Conservation (phyloP, 768 basidiomycete species). For the Amanita rubescens region DNA sequence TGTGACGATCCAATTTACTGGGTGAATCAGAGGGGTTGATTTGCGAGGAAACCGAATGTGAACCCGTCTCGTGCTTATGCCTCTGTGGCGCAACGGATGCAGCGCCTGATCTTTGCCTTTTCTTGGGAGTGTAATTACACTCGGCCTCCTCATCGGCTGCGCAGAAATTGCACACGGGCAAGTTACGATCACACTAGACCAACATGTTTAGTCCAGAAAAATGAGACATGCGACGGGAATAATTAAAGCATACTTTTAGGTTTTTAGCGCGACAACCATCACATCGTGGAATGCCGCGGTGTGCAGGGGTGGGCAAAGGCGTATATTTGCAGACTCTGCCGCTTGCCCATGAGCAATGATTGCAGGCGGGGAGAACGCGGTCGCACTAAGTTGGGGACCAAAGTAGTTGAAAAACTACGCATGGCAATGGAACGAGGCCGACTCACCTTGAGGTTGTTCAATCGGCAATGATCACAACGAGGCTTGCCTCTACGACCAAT, state of each 20-base stretch:
- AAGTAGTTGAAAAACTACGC: slow-evolving; percentile 2
- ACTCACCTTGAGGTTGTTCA: slow-evolving; percentile 65
- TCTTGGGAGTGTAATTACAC: slow-evolving; percentile 72
- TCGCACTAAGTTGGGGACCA: slow-evolving; percentile 44
- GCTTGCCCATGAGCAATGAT: slow-evolving; percentile 61
- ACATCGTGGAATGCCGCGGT: slow-evolving; percentile 67
- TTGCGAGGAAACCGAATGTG: slow-evolving; percentile 2
- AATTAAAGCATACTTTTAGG: slow-evolving; percentile 44
- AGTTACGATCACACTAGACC: slow-evolving; percentile 59
- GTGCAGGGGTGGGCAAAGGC: slow-evolving; percentile 66
- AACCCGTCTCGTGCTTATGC: slow-evolving; percentile 12
- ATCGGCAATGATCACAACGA: slow-evolving; percentile 65
- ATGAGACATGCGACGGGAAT: not conserved
- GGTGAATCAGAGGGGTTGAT: not conserved
- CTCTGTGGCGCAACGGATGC: slow-evolving; percentile 11
- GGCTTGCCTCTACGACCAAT: slow-evolving; percentile 70
- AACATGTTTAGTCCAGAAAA: not conserved
- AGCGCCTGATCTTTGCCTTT: slow-evolving; percentile 46
- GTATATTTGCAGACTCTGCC: slow-evolving; percentile 67
- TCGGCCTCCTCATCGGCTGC: slow-evolving; percentile 41
- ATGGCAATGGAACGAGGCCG: slow-evolving; percentile 4
- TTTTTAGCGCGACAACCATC: slow-evolving; percentile 63
- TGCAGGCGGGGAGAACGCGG: slow-evolving; percentile 61
- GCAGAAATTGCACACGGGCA: slow-evolving; percentile 67
- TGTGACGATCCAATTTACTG: slow-evolving; percentile 18